Evolutionary conservation across 2,329 filamentous ascomycete species (phyloP).

Genomic region (Colletotrichum spaethianum): DNA sequence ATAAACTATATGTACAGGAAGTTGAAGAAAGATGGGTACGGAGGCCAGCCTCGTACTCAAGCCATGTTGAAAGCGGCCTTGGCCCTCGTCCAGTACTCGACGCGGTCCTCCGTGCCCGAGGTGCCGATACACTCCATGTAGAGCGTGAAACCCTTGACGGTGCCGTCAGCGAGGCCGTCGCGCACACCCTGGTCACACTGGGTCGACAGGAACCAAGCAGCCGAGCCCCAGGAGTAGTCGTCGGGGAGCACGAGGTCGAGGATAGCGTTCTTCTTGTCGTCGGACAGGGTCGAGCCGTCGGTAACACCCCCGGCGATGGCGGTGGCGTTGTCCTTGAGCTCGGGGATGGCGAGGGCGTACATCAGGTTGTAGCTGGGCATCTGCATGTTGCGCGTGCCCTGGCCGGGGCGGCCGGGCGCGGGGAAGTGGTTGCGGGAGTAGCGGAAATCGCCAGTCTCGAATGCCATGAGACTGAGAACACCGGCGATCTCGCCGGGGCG

Average conservation of each 20-base stretch:
- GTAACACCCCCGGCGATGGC: conserved; percentile 48
- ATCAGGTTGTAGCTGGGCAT: conserved; percentile 58
- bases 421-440: conserved; percentile 77
- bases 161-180: conserved; percentile 51
- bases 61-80: conserved; percentile 60
- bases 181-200: conserved; percentile 57
- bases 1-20: conserved; percentile 9
- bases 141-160: conserved; percentile 57
- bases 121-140: conserved; percentile 67
- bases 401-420: conserved; percentile 67
- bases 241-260: conserved; percentile 62
- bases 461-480: conserved; percentile 78
- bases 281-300: conserved; percentile 45
- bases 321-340: conserved; percentile 50
- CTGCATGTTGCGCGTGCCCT: conserved; percentile 77
- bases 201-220: conserved; percentile 65
- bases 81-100: conserved; percentile 59
- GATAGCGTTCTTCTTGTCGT: conserved; percentile 55
- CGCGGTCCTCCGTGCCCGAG: conserved; percentile 49
- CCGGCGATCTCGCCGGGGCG: conserved; percentile 75
- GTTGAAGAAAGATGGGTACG: neutral
- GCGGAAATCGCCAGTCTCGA: conserved; percentile 78
- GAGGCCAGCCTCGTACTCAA: conserved; percentile 7
- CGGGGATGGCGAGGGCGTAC: conserved; percentile 63
- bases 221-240: conserved; percentile 68